These are phyloP conservation scores for Tillandsia fasciculata DNA, from an alignment of 176 grass and related monocot species.

Conservation along the genomic window DNA sequence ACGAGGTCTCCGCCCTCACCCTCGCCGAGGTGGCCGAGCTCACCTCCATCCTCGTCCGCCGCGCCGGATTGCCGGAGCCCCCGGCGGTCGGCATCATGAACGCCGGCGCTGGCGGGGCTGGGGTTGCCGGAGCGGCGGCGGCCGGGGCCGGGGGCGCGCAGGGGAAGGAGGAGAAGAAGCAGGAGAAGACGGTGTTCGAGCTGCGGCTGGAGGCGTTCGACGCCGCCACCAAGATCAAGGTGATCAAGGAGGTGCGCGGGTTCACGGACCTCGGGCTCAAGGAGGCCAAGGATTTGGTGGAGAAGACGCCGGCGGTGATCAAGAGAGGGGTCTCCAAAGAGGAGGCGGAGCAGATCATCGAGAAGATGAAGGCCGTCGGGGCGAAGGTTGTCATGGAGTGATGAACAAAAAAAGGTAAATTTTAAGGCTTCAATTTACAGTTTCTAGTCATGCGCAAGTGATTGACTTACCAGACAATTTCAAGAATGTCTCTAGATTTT, in stretches of 20 bases:
- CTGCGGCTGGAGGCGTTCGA: slow-evolving; percentile 68
- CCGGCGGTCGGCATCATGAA: slow-evolving; percentile 73
- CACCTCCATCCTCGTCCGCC: slow-evolving; percentile 46
- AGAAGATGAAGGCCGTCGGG: slow-evolving; percentile 80
- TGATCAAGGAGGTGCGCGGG: slow-evolving; percentile 87
- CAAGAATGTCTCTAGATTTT: too few relatives aligned
- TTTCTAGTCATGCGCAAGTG: too few relatives aligned
- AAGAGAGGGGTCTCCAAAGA: slow-evolving; percentile 78
- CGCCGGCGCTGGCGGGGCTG: slow-evolving; percentile 52
- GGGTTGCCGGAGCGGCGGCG: slow-evolving; percentile 3
- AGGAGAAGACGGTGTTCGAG: slow-evolving; percentile 94
- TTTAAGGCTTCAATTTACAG: neutral
- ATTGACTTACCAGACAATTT: too few relatives aligned
- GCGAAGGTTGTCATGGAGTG: slow-evolving; percentile 83
- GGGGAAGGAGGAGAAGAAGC: slow-evolving; percentile 44
- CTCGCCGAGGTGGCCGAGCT: slow-evolving; percentile 53
- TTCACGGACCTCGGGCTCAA: slow-evolving; percentile 89
- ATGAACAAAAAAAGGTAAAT: slow-evolving; percentile 7
- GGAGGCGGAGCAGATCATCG: slow-evolving; percentile 68
- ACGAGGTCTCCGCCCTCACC: slow-evolving; percentile 66
- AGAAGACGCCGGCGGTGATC: slow-evolving; percentile 74
- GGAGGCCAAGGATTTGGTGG: slow-evolving; percentile 95
- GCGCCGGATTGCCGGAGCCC: slow-evolving; percentile 39
- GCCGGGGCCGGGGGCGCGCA: slow-evolving; percentile 9
- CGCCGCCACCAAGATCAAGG: slow-evolving; percentile 90